Base-by-base conservation (phyloP, 495 filamentous ascomycete genomes). In the Penicillium cinerascens region DNA sequence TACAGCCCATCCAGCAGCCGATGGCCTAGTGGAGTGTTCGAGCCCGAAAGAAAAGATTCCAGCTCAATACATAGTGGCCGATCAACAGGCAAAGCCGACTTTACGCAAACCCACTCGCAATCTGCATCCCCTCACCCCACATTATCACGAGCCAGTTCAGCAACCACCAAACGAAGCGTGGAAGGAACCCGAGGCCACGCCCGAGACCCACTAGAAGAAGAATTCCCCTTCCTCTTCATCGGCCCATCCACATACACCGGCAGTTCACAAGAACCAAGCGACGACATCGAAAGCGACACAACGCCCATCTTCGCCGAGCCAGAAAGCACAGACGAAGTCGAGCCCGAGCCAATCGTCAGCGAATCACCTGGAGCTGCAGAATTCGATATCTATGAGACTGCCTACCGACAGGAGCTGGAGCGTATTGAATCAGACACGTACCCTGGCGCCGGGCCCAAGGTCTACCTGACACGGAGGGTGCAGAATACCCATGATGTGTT, bases 301-400 rank as follows among this genome's bases (percentile, higher is more conserved):
- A 36, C 38, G 2, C 47, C 56, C 13, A 61, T 66, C 9, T 53
- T 59, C 16, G 57, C 58, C 29, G 65, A 65, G 38, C 66, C 66
- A 16, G 66, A 69, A 10, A 65, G 22, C 16, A 52, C 58, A 8
- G 5, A 35, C 27, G 40, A 51, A 2, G 40, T 54, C 36, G 49
- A 66, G 16, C 60, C 62, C 2, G 58, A 51, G 21, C 65, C 55
- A 15, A 49, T 86, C 16, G 84, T 97, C 37, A 87, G 87, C 47
- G 91, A 96, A 61, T 91, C 87, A 8, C 92, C 91, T 8, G 82
- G 83, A 1, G 85, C 83, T 7, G 86, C 86, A 5, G 88, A 92
- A 40, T 87, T 89, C 55, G 83, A 92, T 57, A 84, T 96, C 40
- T 97, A 95, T 63, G 90, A 95, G 56, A 82, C 78, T 0, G 92